These are phyloP conservation scores for Hordeum vulgare DNA, from an alignment of 176 grass and related monocot species.

Conservation along the genomic window MorexV3_pseudomolecules_assembly NC_058520.1:183005686-183006185, in stretches of 20 bases:
- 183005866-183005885: constrained; percentile 25
- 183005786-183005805: constrained; percentile 29
- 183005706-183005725: constrained; percentile 29
- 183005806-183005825: constrained; percentile 20
- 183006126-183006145: too few species aligned
- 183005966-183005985: constrained; percentile 61
- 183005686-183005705: constrained; percentile 70
- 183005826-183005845: constrained; percentile 56
- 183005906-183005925: constrained; percentile 60
- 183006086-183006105: too few species aligned
- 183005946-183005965: constrained; percentile 26
- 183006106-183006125: too few species aligned
- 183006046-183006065: too few species aligned
- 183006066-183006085: too few species aligned
- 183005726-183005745: constrained; percentile 40
- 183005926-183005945: constrained; percentile 49
- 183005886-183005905: constrained; percentile 39
- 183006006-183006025: not conserved
- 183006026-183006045: constrained; percentile 18
- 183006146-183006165: too few species aligned
- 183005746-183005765: constrained; percentile 43
- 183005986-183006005: constrained; percentile 55
- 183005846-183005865: constrained; percentile 64
- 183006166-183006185: too few species aligned
- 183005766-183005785: constrained; percentile 57